Percentiles rank a stretch among this genome's conserved stretches.
Evolutionary conservation across 78 protist genomes (phyloP).

Genomic region (Dictyostelium brefeldianum): DNA sequence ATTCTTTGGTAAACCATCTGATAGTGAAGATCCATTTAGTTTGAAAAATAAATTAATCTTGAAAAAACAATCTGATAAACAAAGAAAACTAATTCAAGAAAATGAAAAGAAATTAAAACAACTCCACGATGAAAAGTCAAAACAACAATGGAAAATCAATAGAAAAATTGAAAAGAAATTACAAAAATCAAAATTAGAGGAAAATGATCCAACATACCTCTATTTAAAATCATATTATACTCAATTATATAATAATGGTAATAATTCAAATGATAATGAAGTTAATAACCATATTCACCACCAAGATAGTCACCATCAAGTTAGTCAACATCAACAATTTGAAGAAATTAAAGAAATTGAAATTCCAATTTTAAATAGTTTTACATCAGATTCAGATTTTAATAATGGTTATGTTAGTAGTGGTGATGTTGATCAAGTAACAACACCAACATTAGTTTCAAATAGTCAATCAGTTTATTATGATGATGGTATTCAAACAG

Average conservation of each 20-base stretch:
- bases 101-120: not conserved
- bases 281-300: not conserved
- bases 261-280: not conserved
- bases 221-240: not conserved
- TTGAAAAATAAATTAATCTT: not conserved
- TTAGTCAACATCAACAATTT: not conserved
- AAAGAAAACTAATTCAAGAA: not conserved
- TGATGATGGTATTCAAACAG: not conserved
- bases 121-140: not conserved
- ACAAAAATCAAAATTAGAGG: not conserved
- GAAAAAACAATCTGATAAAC: not conserved
- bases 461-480: not conserved
- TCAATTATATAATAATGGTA: not conserved
- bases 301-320: not conserved
- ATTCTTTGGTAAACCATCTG: not conserved
- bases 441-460: not conserved
- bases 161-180: conserved; percentile 18
- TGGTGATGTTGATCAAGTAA: not conserved
- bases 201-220: not conserved
- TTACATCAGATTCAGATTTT: not conserved
- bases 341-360: not conserved
- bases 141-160: not conserved
- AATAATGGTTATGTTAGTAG: not conserved
- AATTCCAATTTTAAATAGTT: conserved; percentile 29
- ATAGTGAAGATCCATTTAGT: not conserved